Evolutionary conservation across 495 filamentous ascomycete species (phyloP), one percentile per base, ranked within the genome.

Genomic region (Rostrohypoxylon terebratum): DNA sequence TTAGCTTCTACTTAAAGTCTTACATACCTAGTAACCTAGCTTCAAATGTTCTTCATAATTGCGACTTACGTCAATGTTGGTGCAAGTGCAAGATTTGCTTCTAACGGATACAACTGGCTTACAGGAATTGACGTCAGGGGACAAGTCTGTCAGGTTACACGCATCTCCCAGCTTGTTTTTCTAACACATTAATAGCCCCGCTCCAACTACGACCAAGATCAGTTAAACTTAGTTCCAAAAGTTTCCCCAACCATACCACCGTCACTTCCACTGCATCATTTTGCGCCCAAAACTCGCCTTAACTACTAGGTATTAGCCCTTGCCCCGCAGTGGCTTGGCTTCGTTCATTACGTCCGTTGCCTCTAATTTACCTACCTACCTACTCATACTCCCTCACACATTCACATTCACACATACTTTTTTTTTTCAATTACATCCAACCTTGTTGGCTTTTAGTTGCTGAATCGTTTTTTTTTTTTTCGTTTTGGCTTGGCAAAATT

Each of bases 41-140:
- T n/a, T n/a, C n/a, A 50, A 21, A 8, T 50, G 1, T 25, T 50
- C 21, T 50, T 42, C 16, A 13, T 25, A 59, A 33, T 23, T 42
- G 55, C 55, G 42, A 42, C 16, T 59, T 59, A 59, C 34, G 33
- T 59, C 55, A 59, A 57, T 57, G 10, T 42, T n/a, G n/a, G n/a
- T n/a, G n/a, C n/a, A n/a, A 18, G 36, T 16, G 16, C 55, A 59
- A 20, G 13, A 1, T 20, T 66, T 44, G 68, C 57, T 33, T 66
- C 25, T 72, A 65, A 33, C 14, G 13, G 21, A 48, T 31, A 4
- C 42, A 23, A 25, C 13, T n/a, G 28, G 51, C 25, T 51, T 67
- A 68, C 21, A 33, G 62, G 58, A 61, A 48, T 62, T 73, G 71
- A 73, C 71, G 71, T 73, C 71, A 73, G 57, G 54, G 65, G n/a